Evolutionary conservation across 139 green algal species (phyloP).

Genomic region (Edaphochlamys debaryana): DNA sequence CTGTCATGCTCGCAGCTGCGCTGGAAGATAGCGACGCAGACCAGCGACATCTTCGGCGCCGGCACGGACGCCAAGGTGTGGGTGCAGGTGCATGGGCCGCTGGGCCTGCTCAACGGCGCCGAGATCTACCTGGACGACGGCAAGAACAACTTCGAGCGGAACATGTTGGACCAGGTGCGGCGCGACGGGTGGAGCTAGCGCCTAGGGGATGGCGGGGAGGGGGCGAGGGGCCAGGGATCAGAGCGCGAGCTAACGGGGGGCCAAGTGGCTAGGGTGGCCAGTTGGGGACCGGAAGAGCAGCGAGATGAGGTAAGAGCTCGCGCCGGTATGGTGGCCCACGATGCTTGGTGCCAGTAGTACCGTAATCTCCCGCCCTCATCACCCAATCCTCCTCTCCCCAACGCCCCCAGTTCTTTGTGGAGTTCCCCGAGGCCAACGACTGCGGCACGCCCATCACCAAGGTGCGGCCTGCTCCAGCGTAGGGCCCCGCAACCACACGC

Average conservation of each 20-base stretch:
- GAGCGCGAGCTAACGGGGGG: too few species aligned
- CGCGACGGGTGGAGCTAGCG: too few species aligned
- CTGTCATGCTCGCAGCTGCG: conserved; percentile 46
- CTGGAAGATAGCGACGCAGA: conserved; percentile 53
- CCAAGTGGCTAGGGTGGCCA: too few species aligned
- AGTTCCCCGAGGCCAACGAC: conserved; percentile 56
- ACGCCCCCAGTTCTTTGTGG: conserved; percentile 52
- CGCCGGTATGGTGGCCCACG: too few species aligned
- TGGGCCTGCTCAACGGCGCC: conserved; percentile 54
- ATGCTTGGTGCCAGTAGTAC: too few species aligned
- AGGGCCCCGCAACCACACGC: too few species aligned
- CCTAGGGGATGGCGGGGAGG: too few species aligned
- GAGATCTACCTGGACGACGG: conserved; percentile 52
- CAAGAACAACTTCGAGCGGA: conserved; percentile 45
- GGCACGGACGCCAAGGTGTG: conserved; percentile 63
- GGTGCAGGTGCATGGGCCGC: conserved; percentile 49
- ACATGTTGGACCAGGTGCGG: neutral
- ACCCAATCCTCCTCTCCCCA: too few species aligned
- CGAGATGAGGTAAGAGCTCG: too few species aligned
- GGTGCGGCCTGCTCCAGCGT: conserved; percentile 32
- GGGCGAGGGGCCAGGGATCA: too few species aligned
- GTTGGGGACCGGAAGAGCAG: too few species aligned
- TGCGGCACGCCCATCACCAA: conserved; percentile 57
- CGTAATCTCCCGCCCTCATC: too few species aligned
- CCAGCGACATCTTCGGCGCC: conserved; percentile 54